Conservation (phyloP, 495 filamentous ascomycete species). For the Opeltia flavorubescens region DNA sequence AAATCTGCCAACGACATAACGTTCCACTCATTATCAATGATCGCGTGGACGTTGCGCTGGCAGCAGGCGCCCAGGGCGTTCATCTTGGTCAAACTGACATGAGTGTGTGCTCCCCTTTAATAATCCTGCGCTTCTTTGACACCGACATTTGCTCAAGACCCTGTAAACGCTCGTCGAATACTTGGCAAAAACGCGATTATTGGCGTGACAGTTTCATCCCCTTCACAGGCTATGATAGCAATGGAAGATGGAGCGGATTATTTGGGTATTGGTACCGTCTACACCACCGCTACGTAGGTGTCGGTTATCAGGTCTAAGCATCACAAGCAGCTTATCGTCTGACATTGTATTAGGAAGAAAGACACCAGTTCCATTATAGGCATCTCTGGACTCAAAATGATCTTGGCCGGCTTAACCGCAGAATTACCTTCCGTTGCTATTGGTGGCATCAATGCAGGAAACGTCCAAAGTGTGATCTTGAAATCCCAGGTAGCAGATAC, state of each 20-base stretch:
- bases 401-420: too few species aligned
- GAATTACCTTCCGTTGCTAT: slow-evolving; percentile 59
- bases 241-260: slow-evolving; percentile 67
- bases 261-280: slow-evolving; percentile 77
- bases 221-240: slow-evolving; percentile 53
- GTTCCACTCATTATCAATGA: slow-evolving; percentile 92
- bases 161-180: slow-evolving; percentile 51
- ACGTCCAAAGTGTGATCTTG: slow-evolving; percentile 57
- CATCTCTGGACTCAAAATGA: slow-evolving; percentile 30
- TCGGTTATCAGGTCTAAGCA: too few species aligned
- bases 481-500: slow-evolving; percentile 40
- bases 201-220: slow-evolving; percentile 56
- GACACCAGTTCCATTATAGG: slow-evolving; percentile 74
- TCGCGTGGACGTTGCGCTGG: slow-evolving; percentile 82
- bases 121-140: not conserved
- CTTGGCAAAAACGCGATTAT: slow-evolving; percentile 59
- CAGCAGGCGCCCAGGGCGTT: slow-evolving; percentile 74
- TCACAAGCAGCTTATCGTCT: too few species aligned
- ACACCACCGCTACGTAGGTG: slow-evolving; percentile 63
- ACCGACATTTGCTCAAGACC: slow-evolving; percentile 26
- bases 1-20: slow-evolving; percentile 46
- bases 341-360: slow-evolving; percentile 26
- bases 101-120: slow-evolving; percentile 31
- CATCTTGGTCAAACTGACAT: slow-evolving; percentile 95
- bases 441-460: slow-evolving; percentile 73